Base-by-base conservation (phyloP, 2,329 filamentous ascomycete species). In the Aspergillus quadricinctus region DNA sequence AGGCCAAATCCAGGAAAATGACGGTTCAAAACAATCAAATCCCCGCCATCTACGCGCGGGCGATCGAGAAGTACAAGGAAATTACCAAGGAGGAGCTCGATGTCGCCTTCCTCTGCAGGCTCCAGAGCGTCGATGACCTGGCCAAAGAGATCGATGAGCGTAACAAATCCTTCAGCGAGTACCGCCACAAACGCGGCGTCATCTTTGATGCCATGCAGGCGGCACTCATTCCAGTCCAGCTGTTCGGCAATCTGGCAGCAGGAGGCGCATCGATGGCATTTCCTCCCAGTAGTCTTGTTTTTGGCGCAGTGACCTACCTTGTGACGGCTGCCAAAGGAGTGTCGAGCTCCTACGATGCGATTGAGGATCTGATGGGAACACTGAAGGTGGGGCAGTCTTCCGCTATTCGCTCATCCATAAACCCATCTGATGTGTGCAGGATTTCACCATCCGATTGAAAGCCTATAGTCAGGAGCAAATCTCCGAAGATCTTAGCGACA, bases 261-360 rank as follows among this genome's bases (percentile, higher is more conserved):
- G 58, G 56, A n/a, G 56, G 53, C 4, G 53, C 53, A 1, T 54
- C 56, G 14, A 60, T 56, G 49, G 56, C 29, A 14, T 58, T 60
- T 27, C 58, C 58, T 0, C 58, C 58, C 2, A 54, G 51, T 10
- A 54, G 53, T 21, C 51, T 60, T 1, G 51, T 56, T 6, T 80
- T 78, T 57, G 68, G 73, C 7, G 78, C 78, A 7, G 75, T 77
- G 1, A 63, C 72, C 14, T 76, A 78, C 53, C 65, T 81, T 8
- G 69, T 81, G 19, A 70, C 70, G 35, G 77, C 78, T 8, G 79
- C 78, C 1, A 72, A 73, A 21, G 73, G 78, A 50, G 78, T 80
- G 17, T 78, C 76, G 0, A 63, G 72, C 0, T 70, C 71, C 7
- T 80, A 81, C 49, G 76, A 81, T 61, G 71, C 72, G 5, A 80